Conservation (phyloP, 2,329 filamentous ascomycete genomes). For the Ophiostoma perfectum region DNA sequence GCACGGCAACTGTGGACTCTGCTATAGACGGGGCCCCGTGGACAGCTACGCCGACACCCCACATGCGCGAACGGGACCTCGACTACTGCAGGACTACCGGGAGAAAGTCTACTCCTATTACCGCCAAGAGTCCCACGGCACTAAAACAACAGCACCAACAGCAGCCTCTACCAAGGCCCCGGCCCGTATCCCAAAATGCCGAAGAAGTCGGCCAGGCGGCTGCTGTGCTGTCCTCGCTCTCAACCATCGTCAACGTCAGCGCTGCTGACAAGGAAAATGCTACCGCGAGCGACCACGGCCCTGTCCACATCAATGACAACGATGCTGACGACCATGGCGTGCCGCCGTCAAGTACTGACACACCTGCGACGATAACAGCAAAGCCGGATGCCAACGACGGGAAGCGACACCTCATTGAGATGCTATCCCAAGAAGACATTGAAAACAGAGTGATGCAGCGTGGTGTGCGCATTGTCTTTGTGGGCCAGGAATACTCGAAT, state of each 20-base stretch:
- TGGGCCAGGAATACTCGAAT: constrained; percentile 52
- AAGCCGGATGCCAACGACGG: constrained; percentile 13
- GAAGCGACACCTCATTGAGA: constrained; percentile 23
- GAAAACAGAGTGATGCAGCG: constrained; percentile 23
- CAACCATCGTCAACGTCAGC: not conserved
- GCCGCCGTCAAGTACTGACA: not conserved
- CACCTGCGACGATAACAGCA: not conserved
- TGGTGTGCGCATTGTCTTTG: constrained; percentile 41
- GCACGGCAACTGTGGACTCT: not conserved
- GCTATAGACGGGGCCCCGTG: not conserved
- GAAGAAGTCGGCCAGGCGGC: constrained; percentile 23
- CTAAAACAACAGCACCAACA: not conserved
- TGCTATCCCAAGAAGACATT: constrained; percentile 24
- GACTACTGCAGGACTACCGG: not conserved
- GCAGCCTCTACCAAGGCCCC: not conserved
- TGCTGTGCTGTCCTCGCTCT: constrained; percentile 21
- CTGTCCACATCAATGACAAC: not conserved
- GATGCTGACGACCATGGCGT: not conserved
- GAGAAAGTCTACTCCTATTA: not conserved
- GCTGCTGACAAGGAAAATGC: not conserved
- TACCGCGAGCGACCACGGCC: not conserved
- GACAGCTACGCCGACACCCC: not conserved
- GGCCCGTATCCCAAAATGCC: not conserved
- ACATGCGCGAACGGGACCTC: not conserved
- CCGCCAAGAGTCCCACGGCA: not conserved